Evolutionary conservation across 1,284 basidiomycete genomes (phyloP).

Genomic region (Tetrapyrgos nigripes): DNA sequence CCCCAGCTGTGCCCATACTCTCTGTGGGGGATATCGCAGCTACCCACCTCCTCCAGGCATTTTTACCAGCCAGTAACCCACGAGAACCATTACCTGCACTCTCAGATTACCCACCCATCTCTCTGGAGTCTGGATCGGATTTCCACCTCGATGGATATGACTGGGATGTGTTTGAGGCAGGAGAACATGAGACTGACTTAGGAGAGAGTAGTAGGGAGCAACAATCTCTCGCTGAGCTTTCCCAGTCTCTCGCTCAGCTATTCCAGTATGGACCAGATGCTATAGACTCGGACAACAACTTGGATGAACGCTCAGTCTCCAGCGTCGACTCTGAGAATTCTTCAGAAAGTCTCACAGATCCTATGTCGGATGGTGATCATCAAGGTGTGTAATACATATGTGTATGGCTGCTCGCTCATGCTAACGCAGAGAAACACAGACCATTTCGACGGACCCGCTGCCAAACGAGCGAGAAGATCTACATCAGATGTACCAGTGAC

Average conservation of each 20-base stretch:
- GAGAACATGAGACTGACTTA: background rate
- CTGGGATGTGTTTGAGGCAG: background rate
- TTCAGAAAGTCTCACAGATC: background rate
- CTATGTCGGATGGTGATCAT: background rate
- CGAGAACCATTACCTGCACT: background rate
- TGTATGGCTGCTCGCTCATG: background rate
- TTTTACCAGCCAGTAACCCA: background rate
- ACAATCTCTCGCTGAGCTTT: background rate
- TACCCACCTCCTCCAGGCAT: background rate
- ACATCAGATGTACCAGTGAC: background rate
- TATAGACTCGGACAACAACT: slow-evolving; percentile 3
- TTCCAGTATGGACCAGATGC: slow-evolving; percentile 4
- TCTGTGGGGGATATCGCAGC: slow-evolving; percentile 1
- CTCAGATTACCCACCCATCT: background rate
- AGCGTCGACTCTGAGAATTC: background rate
- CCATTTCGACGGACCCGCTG: background rate
- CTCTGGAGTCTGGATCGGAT: background rate
- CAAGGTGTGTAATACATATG: background rate
- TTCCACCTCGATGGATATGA: background rate
- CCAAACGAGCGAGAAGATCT: background rate
- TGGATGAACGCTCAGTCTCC: background rate
- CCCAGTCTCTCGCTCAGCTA: background rate
- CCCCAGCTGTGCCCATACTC: background rate
- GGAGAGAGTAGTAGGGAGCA: background rate
- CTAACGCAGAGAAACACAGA: background rate